phyloP scores from a whole-genome alignment of 208 protist genomes.

The Kentomonas sorsogonicus region DNA sequence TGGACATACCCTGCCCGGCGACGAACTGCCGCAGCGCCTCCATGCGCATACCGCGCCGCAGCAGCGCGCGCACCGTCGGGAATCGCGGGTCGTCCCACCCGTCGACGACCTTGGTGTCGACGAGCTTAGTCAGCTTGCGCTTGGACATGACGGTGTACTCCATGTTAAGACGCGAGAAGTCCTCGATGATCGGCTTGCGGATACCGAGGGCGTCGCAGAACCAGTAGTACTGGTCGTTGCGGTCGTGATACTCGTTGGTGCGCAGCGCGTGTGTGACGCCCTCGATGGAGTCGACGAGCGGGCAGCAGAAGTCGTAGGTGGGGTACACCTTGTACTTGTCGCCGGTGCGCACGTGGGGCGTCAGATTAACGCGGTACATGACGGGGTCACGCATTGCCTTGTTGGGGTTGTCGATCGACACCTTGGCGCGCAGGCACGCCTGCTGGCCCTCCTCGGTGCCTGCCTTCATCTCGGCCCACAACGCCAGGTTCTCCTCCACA shows the following conservation, averaged over 20 bases:
- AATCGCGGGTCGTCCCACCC: conserved; percentile 99
- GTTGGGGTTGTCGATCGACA: conserved; percentile 94
- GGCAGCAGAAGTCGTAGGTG: conserved; percentile 99
- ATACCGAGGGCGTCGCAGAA: conserved; percentile 90
- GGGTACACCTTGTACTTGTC: conserved; percentile 94
- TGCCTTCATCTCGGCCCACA: conserved; percentile 95
- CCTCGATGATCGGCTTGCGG: conserved; percentile 88
- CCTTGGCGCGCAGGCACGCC: conserved; percentile 96
- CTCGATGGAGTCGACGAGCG: conserved; percentile 97
- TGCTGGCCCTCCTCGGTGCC: conserved; percentile 80
- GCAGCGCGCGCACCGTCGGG: conserved; percentile 95
- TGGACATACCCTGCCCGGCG: conserved; percentile 95
- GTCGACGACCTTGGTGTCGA: conserved; percentile 93
- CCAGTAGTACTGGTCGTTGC: conserved; percentile 97
- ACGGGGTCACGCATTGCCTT: conserved; percentile 97
- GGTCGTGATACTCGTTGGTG: conserved; percentile 98
- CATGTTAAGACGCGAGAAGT: conserved; percentile 99
- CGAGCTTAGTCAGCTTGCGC: conserved; percentile 97
- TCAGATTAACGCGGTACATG: conserved; percentile 94
- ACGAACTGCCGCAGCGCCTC: conserved; percentile 95
- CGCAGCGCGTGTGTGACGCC: conserved; percentile 98
- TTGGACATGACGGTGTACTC: conserved; percentile 98
- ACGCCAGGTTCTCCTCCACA: conserved; percentile 94
- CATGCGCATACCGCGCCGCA: conserved; percentile 96
- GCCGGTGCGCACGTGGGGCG: conserved; percentile 90